Conservation (phyloP, 352 stramenopile species). For the Pythium dissimile region DNA sequence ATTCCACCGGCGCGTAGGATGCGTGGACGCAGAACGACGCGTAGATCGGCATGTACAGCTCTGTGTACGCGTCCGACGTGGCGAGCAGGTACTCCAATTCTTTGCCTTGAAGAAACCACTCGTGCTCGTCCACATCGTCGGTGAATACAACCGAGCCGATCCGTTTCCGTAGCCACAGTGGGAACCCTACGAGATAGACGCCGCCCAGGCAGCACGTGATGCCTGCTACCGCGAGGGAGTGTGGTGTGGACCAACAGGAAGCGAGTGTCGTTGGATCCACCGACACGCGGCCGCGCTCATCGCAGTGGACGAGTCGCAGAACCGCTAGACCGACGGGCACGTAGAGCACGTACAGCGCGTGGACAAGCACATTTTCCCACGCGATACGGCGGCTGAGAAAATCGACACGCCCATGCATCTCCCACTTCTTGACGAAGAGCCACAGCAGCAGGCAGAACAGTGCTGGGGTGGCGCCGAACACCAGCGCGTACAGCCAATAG, state of each 20-base stretch:
- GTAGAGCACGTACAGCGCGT: slow-evolving; percentile 48
- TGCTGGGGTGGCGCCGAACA: slow-evolving; percentile 31
- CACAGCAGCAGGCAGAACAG: slow-evolving; percentile 1
- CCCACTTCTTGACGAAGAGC: slow-evolving; percentile 8
- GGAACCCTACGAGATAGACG: slow-evolving; percentile 44
- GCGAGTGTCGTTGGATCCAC: slow-evolving; percentile 39
- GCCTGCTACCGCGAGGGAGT: slow-evolving; percentile 26
- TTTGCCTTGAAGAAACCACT: slow-evolving; percentile 42
- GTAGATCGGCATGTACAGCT: slow-evolving; percentile 52
- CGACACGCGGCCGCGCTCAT: slow-evolving; percentile 31
- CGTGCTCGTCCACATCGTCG: slow-evolving; percentile 30
- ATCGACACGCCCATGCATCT: slow-evolving; percentile 22
- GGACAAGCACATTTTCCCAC: slow-evolving; percentile 48
- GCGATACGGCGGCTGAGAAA: slow-evolving; percentile 21
- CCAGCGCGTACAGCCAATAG: slow-evolving; percentile 64
- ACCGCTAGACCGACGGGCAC: slow-evolving; percentile 53
- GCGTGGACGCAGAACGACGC: slow-evolving; percentile 40
- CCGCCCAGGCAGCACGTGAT: slow-evolving; percentile 38
- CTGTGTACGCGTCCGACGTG: slow-evolving; percentile 53
- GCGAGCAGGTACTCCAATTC: slow-evolving; percentile 56
- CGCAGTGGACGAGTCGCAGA: slow-evolving; percentile 59
- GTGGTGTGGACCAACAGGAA: slow-evolving; percentile 26
- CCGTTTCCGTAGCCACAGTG: slow-evolving; percentile 28
- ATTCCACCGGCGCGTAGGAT: slow-evolving; percentile 27
- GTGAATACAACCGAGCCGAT: slow-evolving; percentile 35